Conservation (phyloP, 2,329 filamentous ascomycete genomes). For the Colletotrichum sp. region DNA sequence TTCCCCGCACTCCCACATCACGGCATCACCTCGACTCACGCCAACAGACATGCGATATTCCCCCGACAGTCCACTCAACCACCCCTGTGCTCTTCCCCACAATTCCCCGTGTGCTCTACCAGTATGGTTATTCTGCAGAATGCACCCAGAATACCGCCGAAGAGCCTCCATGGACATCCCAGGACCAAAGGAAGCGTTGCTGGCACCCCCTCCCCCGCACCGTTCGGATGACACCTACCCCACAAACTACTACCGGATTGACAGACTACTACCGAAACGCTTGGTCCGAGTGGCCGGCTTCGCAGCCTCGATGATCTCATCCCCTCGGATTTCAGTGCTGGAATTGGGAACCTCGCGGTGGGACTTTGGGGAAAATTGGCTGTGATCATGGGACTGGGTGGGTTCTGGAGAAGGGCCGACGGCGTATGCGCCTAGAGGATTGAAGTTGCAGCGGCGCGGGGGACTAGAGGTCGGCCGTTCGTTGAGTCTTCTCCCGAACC, state of each 20-base stretch:
- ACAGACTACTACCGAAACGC: not conserved
- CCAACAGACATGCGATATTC: not conserved
- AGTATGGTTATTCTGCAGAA: not conserved
- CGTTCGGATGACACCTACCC: not conserved
- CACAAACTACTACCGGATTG: not conserved
- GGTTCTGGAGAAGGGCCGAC: not conserved
- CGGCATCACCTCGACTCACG: not conserved
- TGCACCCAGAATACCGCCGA: not conserved
- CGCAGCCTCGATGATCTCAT: not conserved
- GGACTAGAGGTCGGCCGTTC: not conserved
- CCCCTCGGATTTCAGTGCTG: not conserved
- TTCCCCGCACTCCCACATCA: constrained; percentile 11
- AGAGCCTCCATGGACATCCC: not conserved
- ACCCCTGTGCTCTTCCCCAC: not conserved
- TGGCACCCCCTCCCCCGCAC: not conserved
- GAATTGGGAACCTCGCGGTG: not conserved
- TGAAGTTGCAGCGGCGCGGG: not conserved
- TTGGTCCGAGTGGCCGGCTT: not conserved
- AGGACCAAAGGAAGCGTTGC: not conserved
- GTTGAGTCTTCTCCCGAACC: not conserved
- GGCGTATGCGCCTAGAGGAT: not conserved
- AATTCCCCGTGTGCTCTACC: not conserved
- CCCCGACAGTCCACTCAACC: not conserved
- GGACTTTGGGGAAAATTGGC: not conserved
- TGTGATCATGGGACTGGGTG: not conserved